Evolutionary conservation across 2,329 filamentous ascomycete species (phyloP).

Genomic region (Diaporthe citriasiana): DNA sequence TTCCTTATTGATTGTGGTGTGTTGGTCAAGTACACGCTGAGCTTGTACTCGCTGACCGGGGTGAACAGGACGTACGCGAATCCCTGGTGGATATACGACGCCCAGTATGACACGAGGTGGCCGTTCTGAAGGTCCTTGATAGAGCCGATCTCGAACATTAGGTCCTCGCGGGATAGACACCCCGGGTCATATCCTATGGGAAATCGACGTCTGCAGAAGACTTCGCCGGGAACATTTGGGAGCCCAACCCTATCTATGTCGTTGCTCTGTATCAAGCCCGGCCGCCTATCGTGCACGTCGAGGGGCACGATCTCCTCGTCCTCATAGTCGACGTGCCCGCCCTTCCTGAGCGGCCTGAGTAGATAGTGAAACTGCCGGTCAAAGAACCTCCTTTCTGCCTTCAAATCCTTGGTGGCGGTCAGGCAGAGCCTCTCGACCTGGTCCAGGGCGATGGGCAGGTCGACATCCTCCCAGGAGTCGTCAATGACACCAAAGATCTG

Average conservation of each 20-base stretch:
- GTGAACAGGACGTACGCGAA: constrained; percentile 76
- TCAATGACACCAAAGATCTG: constrained; percentile 83
- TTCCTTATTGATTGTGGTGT: constrained; percentile 74
- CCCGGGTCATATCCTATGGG: constrained; percentile 62
- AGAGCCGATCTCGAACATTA: constrained; percentile 71
- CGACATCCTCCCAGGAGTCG: constrained; percentile 82
- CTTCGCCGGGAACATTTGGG: constrained; percentile 69
- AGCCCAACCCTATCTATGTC: constrained; percentile 72
- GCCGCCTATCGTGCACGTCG: constrained; percentile 73
- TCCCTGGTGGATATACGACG: constrained; percentile 76
- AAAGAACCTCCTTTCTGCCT: constrained; percentile 78
- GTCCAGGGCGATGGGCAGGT: constrained; percentile 77
- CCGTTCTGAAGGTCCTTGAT: constrained; percentile 73
- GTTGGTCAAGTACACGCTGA: constrained; percentile 76
- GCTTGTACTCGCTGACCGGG: constrained; percentile 75
- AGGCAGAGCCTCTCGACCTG: constrained; percentile 75
- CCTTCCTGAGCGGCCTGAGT: constrained; percentile 72
- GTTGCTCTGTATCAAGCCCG: constrained; percentile 54
- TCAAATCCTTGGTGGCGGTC: constrained; percentile 70
- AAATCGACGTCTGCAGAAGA: constrained; percentile 72
- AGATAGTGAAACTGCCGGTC: constrained; percentile 79
- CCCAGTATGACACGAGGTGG: constrained; percentile 79
- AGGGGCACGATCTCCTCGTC: constrained; percentile 79
- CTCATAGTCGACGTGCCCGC: constrained; percentile 73
- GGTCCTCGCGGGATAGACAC: constrained; percentile 65